Evolutionary conservation across 1,139 yeast species (phyloP).

Genomic region (Diutina mesorugosa): DNA sequence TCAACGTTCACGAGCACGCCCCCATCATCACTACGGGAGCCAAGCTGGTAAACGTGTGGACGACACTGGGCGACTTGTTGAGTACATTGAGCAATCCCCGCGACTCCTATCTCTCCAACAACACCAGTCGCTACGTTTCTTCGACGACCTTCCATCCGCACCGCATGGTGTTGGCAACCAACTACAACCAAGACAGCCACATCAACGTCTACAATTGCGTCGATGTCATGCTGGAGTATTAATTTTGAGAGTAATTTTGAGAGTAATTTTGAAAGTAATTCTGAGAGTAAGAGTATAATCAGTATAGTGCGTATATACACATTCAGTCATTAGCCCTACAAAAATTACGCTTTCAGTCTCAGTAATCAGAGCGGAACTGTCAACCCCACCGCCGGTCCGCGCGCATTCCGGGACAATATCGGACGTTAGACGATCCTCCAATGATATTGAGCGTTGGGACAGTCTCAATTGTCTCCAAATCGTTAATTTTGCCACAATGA

Average conservation of each 20-base stretch:
- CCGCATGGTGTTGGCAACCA: constrained; percentile 82
- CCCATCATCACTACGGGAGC: constrained; percentile 86
- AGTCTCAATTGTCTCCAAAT: too few species aligned
- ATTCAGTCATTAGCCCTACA: neutral
- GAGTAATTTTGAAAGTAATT: too few species aligned
- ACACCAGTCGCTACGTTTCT: constrained; percentile 45
- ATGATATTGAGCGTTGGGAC: neutral
- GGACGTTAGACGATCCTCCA: neutral
- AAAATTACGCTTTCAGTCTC: neutral
- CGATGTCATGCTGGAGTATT: neutral
- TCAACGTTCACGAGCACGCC: constrained; percentile 91
- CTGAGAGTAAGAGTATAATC: too few species aligned
- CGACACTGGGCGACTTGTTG: constrained; percentile 69
- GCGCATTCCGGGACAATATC: neutral
- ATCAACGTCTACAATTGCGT: constrained; percentile 46
- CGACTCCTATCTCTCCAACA: constrained; percentile 27
- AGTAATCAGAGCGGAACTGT: neutral
- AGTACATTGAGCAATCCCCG: constrained; percentile 49
- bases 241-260: neutral
- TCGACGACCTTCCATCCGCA: constrained; percentile 83
- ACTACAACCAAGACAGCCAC: constrained; percentile 67
- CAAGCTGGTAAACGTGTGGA: constrained; percentile 70
- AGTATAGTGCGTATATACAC: too few species aligned
- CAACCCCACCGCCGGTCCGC: neutral
- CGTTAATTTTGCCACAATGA: too few species aligned